These are phyloP conservation scores for Acrocalymma vagum DNA, from an alignment of 2,329 filamentous ascomycete species.

Conservation along the genomic window DNA sequence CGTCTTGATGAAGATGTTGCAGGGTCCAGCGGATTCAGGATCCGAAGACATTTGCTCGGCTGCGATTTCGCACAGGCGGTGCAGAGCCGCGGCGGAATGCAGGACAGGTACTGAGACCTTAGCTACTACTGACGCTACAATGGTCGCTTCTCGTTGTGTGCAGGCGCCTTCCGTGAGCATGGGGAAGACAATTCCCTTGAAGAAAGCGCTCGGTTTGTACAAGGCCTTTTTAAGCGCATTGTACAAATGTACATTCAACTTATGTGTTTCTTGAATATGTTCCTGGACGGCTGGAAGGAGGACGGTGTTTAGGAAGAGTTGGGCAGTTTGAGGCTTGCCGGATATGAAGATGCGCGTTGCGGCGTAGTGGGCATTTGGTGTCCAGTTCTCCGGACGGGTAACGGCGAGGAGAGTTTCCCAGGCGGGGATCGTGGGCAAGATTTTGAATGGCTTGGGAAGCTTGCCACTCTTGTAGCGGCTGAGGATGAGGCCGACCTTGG, in stretches of 20 bases:
- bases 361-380: slow-evolving; percentile 83
- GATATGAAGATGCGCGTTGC: slow-evolving; percentile 94
- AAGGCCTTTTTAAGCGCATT: slow-evolving; percentile 90
- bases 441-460: slow-evolving; percentile 96
- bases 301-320: slow-evolving; percentile 86
- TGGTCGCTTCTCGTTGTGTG: slow-evolving; percentile 89
- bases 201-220: slow-evolving; percentile 95
- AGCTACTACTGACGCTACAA: slow-evolving; percentile 85
- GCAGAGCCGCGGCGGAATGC: slow-evolving; percentile 90
- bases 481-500: slow-evolving; percentile 88
- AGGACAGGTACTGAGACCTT: slow-evolving; percentile 88
- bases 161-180: slow-evolving; percentile 86
- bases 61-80: slow-evolving; percentile 92
- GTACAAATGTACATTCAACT: slow-evolving; percentile 95
- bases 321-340: slow-evolving; percentile 78
- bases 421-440: slow-evolving; percentile 88
- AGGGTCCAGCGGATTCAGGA: slow-evolving; percentile 86
- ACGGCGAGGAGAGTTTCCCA: slow-evolving; percentile 90
- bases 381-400: slow-evolving; percentile 81
- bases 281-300: slow-evolving; percentile 90
- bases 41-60: slow-evolving; percentile 86
- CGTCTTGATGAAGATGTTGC: slow-evolving; percentile 93
- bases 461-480: slow-evolving; percentile 96
- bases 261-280: slow-evolving; percentile 92
- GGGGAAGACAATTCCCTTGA: slow-evolving; percentile 95